phyloP scores from a whole-genome alignment of 306 rosid species.

The Lathyrus aphaca region DNA sequence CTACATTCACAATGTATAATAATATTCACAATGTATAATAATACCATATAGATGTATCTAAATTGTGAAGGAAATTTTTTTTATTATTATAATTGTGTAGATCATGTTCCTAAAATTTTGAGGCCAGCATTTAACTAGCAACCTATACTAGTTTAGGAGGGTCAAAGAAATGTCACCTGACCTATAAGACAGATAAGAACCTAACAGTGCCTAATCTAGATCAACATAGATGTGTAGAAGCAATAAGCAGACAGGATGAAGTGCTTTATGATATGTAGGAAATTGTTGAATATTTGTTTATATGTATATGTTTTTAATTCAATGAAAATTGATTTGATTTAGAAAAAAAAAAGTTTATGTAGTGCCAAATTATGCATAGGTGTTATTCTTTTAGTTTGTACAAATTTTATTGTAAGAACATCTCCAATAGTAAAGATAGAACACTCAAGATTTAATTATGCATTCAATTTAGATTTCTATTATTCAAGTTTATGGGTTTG shows the following conservation, averaged over 20 bases:
- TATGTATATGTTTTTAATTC: slow-evolving; percentile 34
- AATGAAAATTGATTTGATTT: slow-evolving; percentile 27
- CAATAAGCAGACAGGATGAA: slow-evolving; percentile 32
- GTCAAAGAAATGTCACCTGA: slow-evolving; percentile 20
- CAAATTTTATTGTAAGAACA: slow-evolving; percentile 7
- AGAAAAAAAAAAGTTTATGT: slow-evolving; percentile 26
- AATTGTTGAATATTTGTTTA: slow-evolving; percentile 37
- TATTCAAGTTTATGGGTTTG: background rate
- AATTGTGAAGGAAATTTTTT: background rate
- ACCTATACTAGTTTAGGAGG: slow-evolving; percentile 15
- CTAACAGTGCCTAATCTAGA: slow-evolving; percentile 36
- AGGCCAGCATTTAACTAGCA: background rate
- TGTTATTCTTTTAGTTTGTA: slow-evolving; percentile 22
- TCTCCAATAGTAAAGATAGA: background rate
- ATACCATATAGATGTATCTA: too few relatives aligned
- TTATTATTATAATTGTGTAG: background rate
- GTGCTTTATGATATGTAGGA: slow-evolving; percentile 42
- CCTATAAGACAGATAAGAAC: slow-evolving; percentile 27
- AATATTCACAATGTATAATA: too few relatives aligned
- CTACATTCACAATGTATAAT: too few relatives aligned
- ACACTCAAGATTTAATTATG: background rate
- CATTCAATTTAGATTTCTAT: background rate
- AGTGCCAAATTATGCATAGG: slow-evolving; percentile 15
- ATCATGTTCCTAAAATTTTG: background rate
- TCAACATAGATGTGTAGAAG: slow-evolving; percentile 21